Conservation (phyloP, 768 basidiomycete genomes). For the Amanita fuliginea region DNA sequence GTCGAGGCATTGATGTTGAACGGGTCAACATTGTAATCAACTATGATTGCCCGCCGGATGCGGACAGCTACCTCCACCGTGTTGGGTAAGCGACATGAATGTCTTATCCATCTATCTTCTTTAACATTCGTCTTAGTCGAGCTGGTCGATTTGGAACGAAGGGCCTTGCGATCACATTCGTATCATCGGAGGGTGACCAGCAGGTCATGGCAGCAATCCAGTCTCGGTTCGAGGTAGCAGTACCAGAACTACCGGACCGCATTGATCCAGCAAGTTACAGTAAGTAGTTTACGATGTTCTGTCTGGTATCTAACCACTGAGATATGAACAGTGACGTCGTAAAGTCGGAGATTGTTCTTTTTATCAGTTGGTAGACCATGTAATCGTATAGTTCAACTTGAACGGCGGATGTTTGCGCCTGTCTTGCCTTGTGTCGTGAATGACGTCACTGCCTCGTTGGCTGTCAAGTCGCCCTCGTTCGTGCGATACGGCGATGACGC, state of each 20-base stretch:
- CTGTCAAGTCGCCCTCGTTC: neutral
- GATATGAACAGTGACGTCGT: constrained; percentile 34
- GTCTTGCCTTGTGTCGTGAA: neutral
- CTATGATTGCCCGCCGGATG: constrained; percentile 95
- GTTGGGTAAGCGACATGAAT: constrained; percentile 59
- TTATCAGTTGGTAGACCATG: constrained; percentile 1
- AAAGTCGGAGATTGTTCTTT: constrained; percentile 14
- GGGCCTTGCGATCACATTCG: constrained; percentile 96
- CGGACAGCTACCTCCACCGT: constrained; percentile 97
- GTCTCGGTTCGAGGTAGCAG: constrained; percentile 93
- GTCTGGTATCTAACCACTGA: neutral
- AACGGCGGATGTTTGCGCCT: neutral
- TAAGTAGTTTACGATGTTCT: constrained; percentile 23
- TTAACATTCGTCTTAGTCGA: constrained; percentile 39
- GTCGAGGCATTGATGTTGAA: constrained; percentile 98
- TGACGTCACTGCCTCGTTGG: neutral
- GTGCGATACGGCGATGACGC: constrained; percentile 30
- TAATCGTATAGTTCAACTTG: constrained; percentile 15
- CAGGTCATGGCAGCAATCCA: constrained; percentile 95
- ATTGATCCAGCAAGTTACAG: constrained; percentile 95
- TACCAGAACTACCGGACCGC: constrained; percentile 87
- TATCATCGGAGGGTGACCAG: constrained; percentile 84
- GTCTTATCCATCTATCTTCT: neutral
- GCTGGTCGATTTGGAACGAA: constrained; percentile 99
- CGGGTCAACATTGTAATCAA: constrained; percentile 99